Percentiles rank a stretch among this genome's conserved stretches.
Conservation (phyloP, 306 rosid genomes). For the Lathyrus tuberosus region DNA sequence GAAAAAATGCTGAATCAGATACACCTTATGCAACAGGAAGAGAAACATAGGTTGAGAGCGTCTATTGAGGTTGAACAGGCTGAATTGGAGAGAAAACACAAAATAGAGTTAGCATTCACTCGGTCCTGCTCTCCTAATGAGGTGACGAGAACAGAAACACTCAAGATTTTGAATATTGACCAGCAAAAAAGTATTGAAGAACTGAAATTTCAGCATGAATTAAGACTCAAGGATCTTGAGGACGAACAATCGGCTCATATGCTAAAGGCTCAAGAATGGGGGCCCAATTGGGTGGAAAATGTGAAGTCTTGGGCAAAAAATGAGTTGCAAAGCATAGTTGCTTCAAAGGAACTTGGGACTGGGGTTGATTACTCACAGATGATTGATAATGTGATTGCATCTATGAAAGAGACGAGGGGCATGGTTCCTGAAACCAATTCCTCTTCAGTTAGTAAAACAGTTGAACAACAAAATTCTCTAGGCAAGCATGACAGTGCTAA, state of each 20-base stretch:
- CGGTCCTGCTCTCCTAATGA: conserved; percentile 48
- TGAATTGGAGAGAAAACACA: conserved; percentile 42
- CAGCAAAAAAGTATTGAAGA: conserved; percentile 45
- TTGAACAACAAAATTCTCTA: conserved; percentile 30
- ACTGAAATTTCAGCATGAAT: conserved; percentile 42
- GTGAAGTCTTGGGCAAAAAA: conserved; percentile 59
- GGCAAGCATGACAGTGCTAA: conserved; percentile 23
- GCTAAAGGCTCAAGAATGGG: conserved; percentile 40
- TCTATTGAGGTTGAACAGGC: conserved; percentile 39
- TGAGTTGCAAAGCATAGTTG: conserved; percentile 49
- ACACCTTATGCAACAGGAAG: conserved; percentile 46
- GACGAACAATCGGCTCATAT: conserved; percentile 46
- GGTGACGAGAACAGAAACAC: conserved; percentile 48
- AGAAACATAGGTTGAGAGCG: conserved; percentile 27
- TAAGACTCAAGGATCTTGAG: conserved; percentile 50
- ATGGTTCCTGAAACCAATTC: conserved; percentile 39
- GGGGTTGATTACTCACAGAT: conserved; percentile 42
- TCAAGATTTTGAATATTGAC: conserved; percentile 46
- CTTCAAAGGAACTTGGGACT: conserved; percentile 35
- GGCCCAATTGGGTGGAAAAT: conserved; percentile 54
- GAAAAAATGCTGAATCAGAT: conserved; percentile 51
- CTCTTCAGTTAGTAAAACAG: conserved; percentile 30
- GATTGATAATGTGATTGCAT: conserved; percentile 34
- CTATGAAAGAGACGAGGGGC: conserved; percentile 18
- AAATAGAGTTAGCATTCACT: conserved; percentile 45